Conservation (phyloP, 768 basidiomycete species). For the Lentinus brumalis region DNA sequence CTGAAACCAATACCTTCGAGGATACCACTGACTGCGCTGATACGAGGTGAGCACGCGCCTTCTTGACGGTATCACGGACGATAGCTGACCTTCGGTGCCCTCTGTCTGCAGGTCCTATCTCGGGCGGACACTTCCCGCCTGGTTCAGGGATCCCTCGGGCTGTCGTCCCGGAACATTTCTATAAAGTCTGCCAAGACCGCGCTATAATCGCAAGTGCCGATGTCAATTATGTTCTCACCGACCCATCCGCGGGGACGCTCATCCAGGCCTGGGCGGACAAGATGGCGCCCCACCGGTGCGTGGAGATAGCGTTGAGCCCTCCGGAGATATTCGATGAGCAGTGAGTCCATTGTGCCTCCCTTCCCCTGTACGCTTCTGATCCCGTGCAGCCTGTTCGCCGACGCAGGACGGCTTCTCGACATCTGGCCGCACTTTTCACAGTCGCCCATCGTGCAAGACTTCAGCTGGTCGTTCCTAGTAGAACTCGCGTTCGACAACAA, state of each 20-base stretch:
- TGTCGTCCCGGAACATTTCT: conserved; percentile 40
- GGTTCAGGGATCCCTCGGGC: conserved; percentile 37
- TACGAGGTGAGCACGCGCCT: conserved; percentile 42
- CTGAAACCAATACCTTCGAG: conserved; percentile 51
- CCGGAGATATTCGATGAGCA: conserved; percentile 54
- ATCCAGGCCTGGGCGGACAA: conserved; percentile 42
- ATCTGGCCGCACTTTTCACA: conserved; percentile 50
- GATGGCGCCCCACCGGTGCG: conserved; percentile 45
- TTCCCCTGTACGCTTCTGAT: neutral
- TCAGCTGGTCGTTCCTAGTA: conserved; percentile 65
- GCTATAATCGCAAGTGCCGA: conserved; percentile 31
- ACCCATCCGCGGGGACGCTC: conserved; percentile 32
- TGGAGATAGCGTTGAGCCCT: conserved; percentile 43
- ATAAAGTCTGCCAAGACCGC: conserved; percentile 42
- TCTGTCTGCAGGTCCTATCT: conserved; percentile 38
- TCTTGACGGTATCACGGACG: neutral
- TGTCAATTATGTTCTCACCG: conserved; percentile 30
- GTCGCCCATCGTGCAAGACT: conserved; percentile 47
- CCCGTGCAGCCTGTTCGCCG: conserved; percentile 49
- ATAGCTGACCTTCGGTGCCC: neutral
- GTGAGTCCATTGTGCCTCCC: conserved; percentile 35
- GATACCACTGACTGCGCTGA: conserved; percentile 53
- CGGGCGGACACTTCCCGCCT: conserved; percentile 40
- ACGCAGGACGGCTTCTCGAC: conserved; percentile 41
- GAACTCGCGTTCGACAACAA: conserved; percentile 52